Conservation (phyloP, 2,329 filamentous ascomycete species). For the Peltaster fructicola region DNA sequence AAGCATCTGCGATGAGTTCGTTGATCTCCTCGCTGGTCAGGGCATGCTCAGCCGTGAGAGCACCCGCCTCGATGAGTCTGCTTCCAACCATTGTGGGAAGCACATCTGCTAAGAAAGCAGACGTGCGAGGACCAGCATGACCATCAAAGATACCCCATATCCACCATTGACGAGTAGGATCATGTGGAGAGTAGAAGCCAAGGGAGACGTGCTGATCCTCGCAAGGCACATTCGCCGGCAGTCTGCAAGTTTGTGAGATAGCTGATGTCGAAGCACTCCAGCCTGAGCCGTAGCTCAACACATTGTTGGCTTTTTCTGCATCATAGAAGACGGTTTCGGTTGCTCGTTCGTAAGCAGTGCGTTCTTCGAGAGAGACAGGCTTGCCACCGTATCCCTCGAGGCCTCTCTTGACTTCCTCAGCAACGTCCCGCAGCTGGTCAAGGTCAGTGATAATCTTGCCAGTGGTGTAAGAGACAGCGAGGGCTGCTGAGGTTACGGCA, state of each 20-base stretch:
- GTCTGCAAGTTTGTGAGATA: conserved; percentile 11
- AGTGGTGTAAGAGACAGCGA: conserved; percentile 9
- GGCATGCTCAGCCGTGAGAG: conserved; percentile 9
- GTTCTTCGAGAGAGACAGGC: conserved; percentile 6
- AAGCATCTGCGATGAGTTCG: conserved; percentile 22
- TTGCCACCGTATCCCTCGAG: conserved; percentile 3
- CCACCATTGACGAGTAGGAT: conserved; percentile 11
- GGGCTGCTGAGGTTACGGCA: conserved; percentile 8
- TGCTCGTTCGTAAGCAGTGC: conserved; percentile 8
- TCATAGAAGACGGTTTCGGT: conserved; percentile 8
- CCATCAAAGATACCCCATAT: conserved; percentile 26
- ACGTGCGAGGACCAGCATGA: conserved; percentile 19
- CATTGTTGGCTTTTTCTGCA: conserved; percentile 8
- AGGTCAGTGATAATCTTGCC: conserved; percentile 6
- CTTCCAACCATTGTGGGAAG: conserved; percentile 11
- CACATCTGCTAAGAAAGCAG: conserved; percentile 11
- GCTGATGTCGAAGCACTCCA: conserved; percentile 11
- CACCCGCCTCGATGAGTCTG: conserved; percentile 7
- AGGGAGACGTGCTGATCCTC: conserved; percentile 13
- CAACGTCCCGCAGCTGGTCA: conserved; percentile 3
- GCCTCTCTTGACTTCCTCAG: conserved; percentile 5
- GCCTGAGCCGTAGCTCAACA: conserved; percentile 9
- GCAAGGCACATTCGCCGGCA: conserved; percentile 15
- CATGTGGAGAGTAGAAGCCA: conserved; percentile 8
- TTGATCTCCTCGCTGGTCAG: conserved; percentile 16